Evolutionary conservation across 192 early-diverging fungal species (phyloP).

Genomic region (Umbelopsis isabellina): DNA sequence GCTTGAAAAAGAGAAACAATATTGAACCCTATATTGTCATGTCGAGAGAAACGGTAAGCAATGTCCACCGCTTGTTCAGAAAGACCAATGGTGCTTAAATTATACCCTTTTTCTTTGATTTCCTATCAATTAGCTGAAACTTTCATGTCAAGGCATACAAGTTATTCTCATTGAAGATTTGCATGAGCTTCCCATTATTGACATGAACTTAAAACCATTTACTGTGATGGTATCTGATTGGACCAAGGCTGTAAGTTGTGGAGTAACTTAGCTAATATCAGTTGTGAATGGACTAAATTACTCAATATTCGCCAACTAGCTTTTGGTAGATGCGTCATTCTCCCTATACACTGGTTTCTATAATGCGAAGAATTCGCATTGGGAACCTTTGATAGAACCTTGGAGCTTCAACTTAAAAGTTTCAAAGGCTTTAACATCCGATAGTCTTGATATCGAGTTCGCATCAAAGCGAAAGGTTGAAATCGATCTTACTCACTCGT

Average conservation of each 20-base stretch:
- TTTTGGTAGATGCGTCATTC: conserved; percentile 61
- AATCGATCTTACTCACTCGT: conserved; percentile 73
- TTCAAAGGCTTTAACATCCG: conserved; percentile 25
- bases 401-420: conserved; percentile 61
- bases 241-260: conserved; percentile 45
- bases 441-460: conserved; percentile 55
- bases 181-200: conserved; percentile 81
- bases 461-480: conserved; percentile 64
- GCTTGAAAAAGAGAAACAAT: background rate
- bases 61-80: background rate
- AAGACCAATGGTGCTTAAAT: too few species aligned
- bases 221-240: conserved; percentile 73
- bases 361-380: conserved; percentile 87
- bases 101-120: too few species aligned
- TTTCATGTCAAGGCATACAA: conserved; percentile 55
- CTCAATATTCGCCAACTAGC: conserved; percentile 15
- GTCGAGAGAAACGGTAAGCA: conserved; percentile 37
- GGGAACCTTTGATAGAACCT: conserved; percentile 88
- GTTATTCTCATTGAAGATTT: conserved; percentile 82
- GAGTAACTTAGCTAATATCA: background rate
- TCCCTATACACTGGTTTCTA: conserved; percentile 74
- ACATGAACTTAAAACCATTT: conserved; percentile 69
- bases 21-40: conserved; percentile 41
- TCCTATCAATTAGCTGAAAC: conserved; percentile 16
- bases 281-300: background rate